Conservation (phyloP, 768 basidiomycete species). For the Amanita rubescens region DNA sequence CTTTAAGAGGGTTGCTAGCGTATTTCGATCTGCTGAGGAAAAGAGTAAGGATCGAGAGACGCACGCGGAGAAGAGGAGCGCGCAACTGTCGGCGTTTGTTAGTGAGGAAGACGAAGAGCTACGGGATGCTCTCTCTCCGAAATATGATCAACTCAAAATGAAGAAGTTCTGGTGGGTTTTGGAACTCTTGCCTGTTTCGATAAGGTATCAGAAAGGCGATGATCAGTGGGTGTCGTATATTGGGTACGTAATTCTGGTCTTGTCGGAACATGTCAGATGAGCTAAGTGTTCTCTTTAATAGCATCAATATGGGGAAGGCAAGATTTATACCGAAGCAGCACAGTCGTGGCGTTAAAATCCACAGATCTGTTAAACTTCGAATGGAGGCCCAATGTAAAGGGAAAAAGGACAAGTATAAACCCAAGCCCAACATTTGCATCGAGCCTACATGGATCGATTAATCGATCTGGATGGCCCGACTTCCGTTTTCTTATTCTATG, state of each 20-base stretch:
- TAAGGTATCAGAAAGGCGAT: conserved; percentile 31
- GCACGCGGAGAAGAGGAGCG: conserved; percentile 9
- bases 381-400: conserved; percentile 39
- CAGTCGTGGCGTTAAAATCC: conserved; percentile 39
- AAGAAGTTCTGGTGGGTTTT: conserved; percentile 58
- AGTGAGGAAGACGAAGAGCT: conserved; percentile 40
- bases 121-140: conserved; percentile 45
- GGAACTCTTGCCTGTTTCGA: conserved; percentile 44
- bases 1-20: conserved; percentile 16
- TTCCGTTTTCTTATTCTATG: no score
- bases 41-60: conserved; percentile 3
- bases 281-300: conserved; percentile 6
- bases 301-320: conserved; percentile 28
- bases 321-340: conserved; percentile 30
- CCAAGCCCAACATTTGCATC: conserved; percentile 19
- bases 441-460: conserved; percentile 31
- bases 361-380: conserved; percentile 44
- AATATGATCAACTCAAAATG: conserved; percentile 52
- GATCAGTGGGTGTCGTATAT: conserved; percentile 29
- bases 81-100: not conserved
- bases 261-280: not conserved
- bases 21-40: conserved; percentile 15
- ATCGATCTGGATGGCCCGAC: not conserved
- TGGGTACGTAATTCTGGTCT: conserved; percentile 18
- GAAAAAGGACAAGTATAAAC: conserved; percentile 23